These are phyloP conservation scores for Candolleomyces eurysporus DNA, from an alignment of 768 basidiomycete species.

Conservation along the genomic window DNA sequence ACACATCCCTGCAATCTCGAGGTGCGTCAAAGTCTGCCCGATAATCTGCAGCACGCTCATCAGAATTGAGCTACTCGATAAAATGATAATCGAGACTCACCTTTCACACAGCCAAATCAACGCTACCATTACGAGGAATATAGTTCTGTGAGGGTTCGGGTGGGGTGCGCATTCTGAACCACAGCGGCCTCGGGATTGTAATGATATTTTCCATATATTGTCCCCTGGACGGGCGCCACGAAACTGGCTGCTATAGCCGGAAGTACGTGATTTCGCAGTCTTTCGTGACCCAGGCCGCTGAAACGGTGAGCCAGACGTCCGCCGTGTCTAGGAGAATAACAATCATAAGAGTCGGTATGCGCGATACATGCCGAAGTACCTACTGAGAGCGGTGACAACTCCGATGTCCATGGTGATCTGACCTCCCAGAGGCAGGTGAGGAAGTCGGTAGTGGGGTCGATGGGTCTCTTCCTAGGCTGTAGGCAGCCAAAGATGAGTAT, in stretches of 20 bases:
- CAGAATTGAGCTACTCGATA: too few relatives aligned
- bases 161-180: too few relatives aligned
- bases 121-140: slow-evolving; percentile 83
- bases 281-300: slow-evolving; percentile 72
- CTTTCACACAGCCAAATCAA: slow-evolving; percentile 62
- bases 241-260: too few relatives aligned
- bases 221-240: too few relatives aligned
- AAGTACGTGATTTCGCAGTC: too few relatives aligned
- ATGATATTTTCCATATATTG: too few relatives aligned
- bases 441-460: slow-evolving; percentile 83
- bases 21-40: slow-evolving; percentile 70
- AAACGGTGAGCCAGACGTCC: slow-evolving; percentile 84
- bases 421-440: slow-evolving; percentile 82
- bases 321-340: slow-evolving; percentile 56
- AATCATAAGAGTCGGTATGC: not conserved
- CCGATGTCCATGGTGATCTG: slow-evolving; percentile 88
- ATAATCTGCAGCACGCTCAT: slow-evolving; percentile 53
- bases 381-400: slow-evolving; percentile 81
- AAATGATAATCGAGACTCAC: slow-evolving; percentile 15
- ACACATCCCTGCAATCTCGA: slow-evolving; percentile 92
- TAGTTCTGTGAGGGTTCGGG: slow-evolving; percentile 28
- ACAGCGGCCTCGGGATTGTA: too few relatives aligned
- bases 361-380: not conserved
- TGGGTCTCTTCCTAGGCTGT: slow-evolving; percentile 70
- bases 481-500: not conserved